phyloP scores from a whole-genome alignment of 2,329 filamentous ascomycete genomes.

The Pyrenochaeta sp. region DNA sequence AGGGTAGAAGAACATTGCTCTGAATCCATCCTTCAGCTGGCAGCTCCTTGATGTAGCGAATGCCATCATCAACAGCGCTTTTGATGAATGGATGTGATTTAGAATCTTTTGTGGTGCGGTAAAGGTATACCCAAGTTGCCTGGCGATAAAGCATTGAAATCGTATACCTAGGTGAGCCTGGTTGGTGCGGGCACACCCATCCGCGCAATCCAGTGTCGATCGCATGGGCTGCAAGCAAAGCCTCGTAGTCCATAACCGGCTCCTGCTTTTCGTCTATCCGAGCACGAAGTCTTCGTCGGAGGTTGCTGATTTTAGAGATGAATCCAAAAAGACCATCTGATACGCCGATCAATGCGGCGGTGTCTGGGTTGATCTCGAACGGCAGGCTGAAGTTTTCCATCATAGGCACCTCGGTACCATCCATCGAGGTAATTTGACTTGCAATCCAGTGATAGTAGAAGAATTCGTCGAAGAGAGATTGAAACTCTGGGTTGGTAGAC shows the following conservation, averaged over 20 bases:
- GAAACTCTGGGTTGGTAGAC: slow-evolving; percentile 72
- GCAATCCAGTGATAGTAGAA: slow-evolving; percentile 81
- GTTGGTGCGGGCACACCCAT: slow-evolving; percentile 71
- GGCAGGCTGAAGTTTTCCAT: slow-evolving; percentile 62
- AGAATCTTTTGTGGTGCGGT: slow-evolving; percentile 66
- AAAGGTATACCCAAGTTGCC: slow-evolving; percentile 69
- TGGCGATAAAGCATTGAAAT: slow-evolving; percentile 68
- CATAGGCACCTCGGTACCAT: slow-evolving; percentile 61
- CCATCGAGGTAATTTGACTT: slow-evolving; percentile 64
- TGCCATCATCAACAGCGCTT: slow-evolving; percentile 65
- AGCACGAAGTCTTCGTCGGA: slow-evolving; percentile 76
- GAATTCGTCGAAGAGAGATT: slow-evolving; percentile 75
- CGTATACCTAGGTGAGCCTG: slow-evolving; percentile 61
- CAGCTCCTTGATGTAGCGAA: slow-evolving; percentile 63
- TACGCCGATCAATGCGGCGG: slow-evolving; percentile 75
- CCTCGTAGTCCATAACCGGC: slow-evolving; percentile 75
- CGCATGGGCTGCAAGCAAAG: slow-evolving; percentile 73
- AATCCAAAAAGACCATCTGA: slow-evolving; percentile 82
- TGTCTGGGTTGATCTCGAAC: slow-evolving; percentile 63
- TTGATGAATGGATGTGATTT: slow-evolving; percentile 63
- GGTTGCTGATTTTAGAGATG: slow-evolving; percentile 78
- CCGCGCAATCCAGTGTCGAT: slow-evolving; percentile 77
- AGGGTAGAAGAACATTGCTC: slow-evolving; percentile 66
- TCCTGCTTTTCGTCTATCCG: slow-evolving; percentile 69
- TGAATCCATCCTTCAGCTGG: slow-evolving; percentile 64